phyloP scores from a whole-genome alignment of 2,329 filamentous ascomycete genomes.

The Fusarium chaquense region DNA sequence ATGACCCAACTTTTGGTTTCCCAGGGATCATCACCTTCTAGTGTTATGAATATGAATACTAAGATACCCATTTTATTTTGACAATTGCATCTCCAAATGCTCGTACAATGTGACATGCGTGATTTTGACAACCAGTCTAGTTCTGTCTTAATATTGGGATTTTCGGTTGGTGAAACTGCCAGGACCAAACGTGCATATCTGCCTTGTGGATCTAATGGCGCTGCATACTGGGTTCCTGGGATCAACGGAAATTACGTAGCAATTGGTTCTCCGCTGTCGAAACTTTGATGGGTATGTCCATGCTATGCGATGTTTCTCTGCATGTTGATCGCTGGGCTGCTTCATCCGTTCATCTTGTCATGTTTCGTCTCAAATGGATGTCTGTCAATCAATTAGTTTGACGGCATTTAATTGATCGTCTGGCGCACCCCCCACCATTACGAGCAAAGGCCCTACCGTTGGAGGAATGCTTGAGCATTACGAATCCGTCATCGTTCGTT shows the following conservation, averaged over 20 bases:
- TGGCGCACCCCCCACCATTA: not conserved
- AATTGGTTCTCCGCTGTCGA: not conserved
- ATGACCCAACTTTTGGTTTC: conserved; percentile 37
- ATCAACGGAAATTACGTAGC: not conserved
- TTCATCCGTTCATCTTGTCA: conserved; percentile 2
- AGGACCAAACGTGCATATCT: not conserved
- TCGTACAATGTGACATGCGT: not conserved
- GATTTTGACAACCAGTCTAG: not conserved
- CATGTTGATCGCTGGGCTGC: not conserved
- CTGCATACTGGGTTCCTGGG: not conserved
- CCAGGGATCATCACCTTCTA: conserved; percentile 10
- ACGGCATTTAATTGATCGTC: not conserved
- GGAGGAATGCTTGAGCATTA: conserved; percentile 29
- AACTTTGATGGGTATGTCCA: conserved; percentile 1
- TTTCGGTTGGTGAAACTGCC: conserved; percentile 3
- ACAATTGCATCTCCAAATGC: not conserved
- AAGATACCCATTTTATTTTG: conserved; percentile 30
- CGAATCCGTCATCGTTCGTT: conserved; percentile 27
- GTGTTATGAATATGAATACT: conserved; percentile 32
- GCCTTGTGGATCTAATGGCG: not conserved
- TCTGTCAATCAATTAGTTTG: not conserved
- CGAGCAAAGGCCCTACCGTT: not conserved
- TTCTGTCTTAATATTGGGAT: not conserved
- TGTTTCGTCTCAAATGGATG: conserved; percentile 4
- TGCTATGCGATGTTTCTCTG: conserved; percentile 4